Evolutionary conservation across 306 rosid genomes (phyloP), one percentile per base, ranked within the genome.

Genomic region (Acmispon strigosus): DNA sequence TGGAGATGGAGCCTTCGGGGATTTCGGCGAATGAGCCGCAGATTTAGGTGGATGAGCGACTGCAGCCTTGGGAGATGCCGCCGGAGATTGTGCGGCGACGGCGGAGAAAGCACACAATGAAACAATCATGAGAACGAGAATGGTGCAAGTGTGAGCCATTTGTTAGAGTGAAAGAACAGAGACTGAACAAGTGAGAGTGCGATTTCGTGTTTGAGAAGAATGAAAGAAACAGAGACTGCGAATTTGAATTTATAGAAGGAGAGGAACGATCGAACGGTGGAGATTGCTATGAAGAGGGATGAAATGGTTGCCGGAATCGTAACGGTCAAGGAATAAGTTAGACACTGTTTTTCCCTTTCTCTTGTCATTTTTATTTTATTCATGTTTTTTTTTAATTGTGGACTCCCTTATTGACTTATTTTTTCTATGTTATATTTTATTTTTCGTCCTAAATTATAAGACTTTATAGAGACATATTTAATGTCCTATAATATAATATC

Each of bases 321-420:
- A 66, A 81, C 84, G 78, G 84, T 76, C 67, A 59, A 70, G 45
- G 12, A 81, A 69, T 64, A 42, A 59, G 52, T 15, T 68, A 44
- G 39, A n/a, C n/a, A n/a, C n/a, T n/a, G n/a, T n/a, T n/a, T n/a
- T n/a, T n/a, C n/a, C n/a, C n/a, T n/a, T n/a, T n/a, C n/a, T n/a
- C n/a, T n/a, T n/a, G n/a, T n/a, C n/a, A n/a, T n/a, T n/a, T n/a
- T n/a, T n/a, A n/a, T n/a, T n/a, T n/a, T n/a, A n/a, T n/a, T n/a
- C n/a, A n/a, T n/a, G n/a, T n/a, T n/a, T n/a, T n/a, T n/a, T n/a
- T n/a, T n/a, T n/a, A n/a, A n/a, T n/a, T n/a, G n/a, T n/a, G n/a
- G n/a, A n/a, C n/a, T n/a, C n/a, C n/a, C n/a, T n/a, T n/a, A n/a
- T n/a, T n/a, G n/a, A n/a, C n/a, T n/a, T n/a, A n/a, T n/a, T n/a